A percentile compares a stretch with the other conserved stretches of the same genome.
phyloP scores from a whole-genome alignment of 768 basidiomycete species.

The Leccinellum albellum region DNA sequence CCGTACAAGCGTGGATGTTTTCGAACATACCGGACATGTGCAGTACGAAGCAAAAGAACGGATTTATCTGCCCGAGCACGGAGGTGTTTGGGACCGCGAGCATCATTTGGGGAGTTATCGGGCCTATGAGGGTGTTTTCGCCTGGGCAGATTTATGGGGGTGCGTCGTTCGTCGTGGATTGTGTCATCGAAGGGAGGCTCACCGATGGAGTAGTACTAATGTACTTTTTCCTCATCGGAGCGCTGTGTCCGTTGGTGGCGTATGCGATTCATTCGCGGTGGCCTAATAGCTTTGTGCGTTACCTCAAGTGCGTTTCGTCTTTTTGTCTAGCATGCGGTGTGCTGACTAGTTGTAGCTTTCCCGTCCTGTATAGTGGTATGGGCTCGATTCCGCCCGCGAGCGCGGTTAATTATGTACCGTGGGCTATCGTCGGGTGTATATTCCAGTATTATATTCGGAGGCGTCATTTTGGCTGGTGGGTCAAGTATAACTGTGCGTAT shows the following conservation, averaged over 20 bases:
- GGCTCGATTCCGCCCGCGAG: conserved; percentile 57
- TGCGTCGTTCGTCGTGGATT: not conserved
- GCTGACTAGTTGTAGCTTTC: not conserved
- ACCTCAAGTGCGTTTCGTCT: conserved; percentile 51
- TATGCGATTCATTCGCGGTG: conserved; percentile 55
- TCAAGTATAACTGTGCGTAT: conserved; percentile 45
- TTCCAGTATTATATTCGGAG: conserved; percentile 62
- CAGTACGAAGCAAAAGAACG: conserved; percentile 32
- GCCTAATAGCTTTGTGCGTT: conserved; percentile 59
- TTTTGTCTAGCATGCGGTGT: not conserved
- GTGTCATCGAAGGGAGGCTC: not conserved
- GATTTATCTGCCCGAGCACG: conserved; percentile 68
- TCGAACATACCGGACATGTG: conserved; percentile 37
- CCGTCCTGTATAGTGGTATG: not conserved
- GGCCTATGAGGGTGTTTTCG: conserved; percentile 67
- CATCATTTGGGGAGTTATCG: conserved; percentile 81
- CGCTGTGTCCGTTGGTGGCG: conserved; percentile 52
- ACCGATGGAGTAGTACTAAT: conserved; percentile 33
- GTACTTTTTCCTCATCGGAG: conserved; percentile 81
- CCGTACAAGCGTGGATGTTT: conserved; percentile 63
- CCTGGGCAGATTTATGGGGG: conserved; percentile 57
- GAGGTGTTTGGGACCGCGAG: conserved; percentile 77
- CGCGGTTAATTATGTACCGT: conserved; percentile 64
- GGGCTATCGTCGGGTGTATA: conserved; percentile 61
- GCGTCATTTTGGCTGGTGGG: conserved; percentile 64